These are phyloP conservation scores for Solanum hybrid DNA, from an alignment of 305 asterid genomes.

Conservation along the genomic window DNA sequence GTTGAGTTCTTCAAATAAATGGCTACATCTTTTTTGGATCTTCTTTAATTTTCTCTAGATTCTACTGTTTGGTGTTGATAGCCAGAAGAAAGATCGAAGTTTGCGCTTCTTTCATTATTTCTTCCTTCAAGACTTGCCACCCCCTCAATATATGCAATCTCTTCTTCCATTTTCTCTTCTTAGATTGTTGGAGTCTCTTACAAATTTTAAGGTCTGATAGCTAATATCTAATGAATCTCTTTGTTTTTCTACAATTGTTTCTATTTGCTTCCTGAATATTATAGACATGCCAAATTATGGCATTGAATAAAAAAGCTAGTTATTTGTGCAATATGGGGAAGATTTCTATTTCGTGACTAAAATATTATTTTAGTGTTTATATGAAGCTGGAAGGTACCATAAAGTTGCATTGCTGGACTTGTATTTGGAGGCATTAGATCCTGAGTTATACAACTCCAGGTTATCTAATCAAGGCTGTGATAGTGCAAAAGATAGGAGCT, in stretches of 20 bases:
- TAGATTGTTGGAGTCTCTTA: not conserved
- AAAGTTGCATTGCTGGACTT: slow-evolving; percentile 58
- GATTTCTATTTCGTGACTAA: not conserved
- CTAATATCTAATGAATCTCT: not conserved
- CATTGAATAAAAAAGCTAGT: not conserved
- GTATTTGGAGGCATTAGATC: slow-evolving; percentile 64
- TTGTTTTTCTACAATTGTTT: not conserved
- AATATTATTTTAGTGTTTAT: slow-evolving; percentile 42
- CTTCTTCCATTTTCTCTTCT: not conserved
- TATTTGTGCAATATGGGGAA: not conserved
- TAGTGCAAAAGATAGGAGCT: slow-evolving; percentile 21
- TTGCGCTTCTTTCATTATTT: not conserved
- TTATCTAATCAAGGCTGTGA: slow-evolving; percentile 24
- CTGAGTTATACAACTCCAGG: slow-evolving; percentile 29
- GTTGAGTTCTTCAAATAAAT: not conserved
- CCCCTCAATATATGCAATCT: not conserved
- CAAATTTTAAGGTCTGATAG: not conserved
- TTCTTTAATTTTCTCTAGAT: not conserved
- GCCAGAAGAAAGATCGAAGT: not conserved
- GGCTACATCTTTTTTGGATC: not conserved
- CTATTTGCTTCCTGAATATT: not conserved
- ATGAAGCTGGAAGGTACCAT: slow-evolving; percentile 64
- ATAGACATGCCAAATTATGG: not conserved
- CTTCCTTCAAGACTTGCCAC: not conserved
- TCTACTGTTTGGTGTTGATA: not conserved